These are phyloP conservation scores for Rhazya stricta DNA, from an alignment of 257 asterid species.

Conservation along the genomic window DNA sequence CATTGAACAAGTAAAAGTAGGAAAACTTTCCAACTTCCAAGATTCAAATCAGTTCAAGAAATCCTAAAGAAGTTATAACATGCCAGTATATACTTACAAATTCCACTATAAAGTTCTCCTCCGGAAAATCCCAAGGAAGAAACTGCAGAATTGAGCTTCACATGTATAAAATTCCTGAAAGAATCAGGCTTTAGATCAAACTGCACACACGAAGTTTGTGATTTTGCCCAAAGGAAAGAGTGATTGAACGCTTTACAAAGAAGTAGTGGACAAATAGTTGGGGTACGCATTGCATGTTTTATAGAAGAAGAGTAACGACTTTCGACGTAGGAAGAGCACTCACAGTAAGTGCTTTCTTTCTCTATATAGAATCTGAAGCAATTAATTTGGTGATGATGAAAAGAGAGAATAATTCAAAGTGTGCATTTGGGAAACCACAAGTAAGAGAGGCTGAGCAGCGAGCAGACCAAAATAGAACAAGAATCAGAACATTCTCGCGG, in stretches of 20 bases:
- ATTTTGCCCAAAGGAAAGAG: neutral
- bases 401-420: neutral
- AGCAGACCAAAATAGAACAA: neutral
- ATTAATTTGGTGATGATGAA: neutral
- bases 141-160: neutral
- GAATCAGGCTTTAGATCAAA: neutral
- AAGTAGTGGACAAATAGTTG: neutral
- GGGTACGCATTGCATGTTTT: neutral
- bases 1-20: neutral
- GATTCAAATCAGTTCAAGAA: neutral
- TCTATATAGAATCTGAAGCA: conserved; percentile 1
- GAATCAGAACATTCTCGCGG: conserved; percentile 5
- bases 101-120: neutral
- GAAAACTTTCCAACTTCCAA: neutral
- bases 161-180: neutral
- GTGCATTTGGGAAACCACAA: neutral
- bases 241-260: neutral
- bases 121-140: neutral
- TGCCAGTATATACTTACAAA: neutral
- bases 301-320: neutral
- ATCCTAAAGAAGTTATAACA: neutral
- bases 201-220: neutral
- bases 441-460: neutral
- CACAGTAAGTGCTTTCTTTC: conserved; percentile 2
- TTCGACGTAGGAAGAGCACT: conserved; percentile 12